Evolutionary conservation across 1,139 yeast species (phyloP).

Genomic region (Pichia sp.): DNA sequence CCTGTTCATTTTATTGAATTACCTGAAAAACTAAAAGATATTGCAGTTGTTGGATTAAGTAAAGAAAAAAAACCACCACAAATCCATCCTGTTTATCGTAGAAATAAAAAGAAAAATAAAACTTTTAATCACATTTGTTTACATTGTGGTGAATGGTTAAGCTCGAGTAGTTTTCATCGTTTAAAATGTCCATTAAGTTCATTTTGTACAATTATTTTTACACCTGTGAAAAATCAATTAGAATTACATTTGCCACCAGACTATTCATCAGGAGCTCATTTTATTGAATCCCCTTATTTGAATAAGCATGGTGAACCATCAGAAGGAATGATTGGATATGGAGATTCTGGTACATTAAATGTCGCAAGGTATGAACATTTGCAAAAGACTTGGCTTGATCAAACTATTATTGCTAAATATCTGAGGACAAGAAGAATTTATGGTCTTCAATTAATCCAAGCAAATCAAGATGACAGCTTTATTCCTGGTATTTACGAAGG

Average conservation of each 20-base stretch:
- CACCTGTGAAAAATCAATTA: slow-evolving; percentile 23
- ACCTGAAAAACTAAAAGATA: slow-evolving; percentile 24
- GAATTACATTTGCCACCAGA: slow-evolving; percentile 11
- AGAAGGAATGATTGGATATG: slow-evolving; percentile 43
- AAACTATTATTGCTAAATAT: slow-evolving; percentile 14
- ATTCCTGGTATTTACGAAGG: slow-evolving; percentile 15
- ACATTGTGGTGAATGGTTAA: slow-evolving; percentile 22
- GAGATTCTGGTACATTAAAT: slow-evolving; percentile 48
- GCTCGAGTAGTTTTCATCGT: slow-evolving; percentile 12
- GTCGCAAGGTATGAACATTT: slow-evolving; percentile 47
- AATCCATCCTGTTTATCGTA: background rate
- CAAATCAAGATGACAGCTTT: background rate
- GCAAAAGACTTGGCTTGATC: slow-evolving; percentile 52
- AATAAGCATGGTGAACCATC: slow-evolving; percentile 71
- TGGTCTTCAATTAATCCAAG: background rate
- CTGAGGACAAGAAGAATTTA: background rate
- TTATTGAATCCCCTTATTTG: slow-evolving; percentile 49
- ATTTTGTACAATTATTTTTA: slow-evolving; percentile 20
- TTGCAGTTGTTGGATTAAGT: slow-evolving; percentile 11
- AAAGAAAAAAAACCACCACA: slow-evolving; percentile 8
- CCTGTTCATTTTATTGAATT: slow-evolving; percentile 19
- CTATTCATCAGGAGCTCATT: slow-evolving; percentile 3
- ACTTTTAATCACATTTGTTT: slow-evolving; percentile 19
- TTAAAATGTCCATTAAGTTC: slow-evolving; percentile 20
- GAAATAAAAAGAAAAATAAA: background rate